Percentiles rank a stretch among this genome's conserved stretches.
phyloP scores from a whole-genome alignment of 2,329 filamentous ascomycete species.

The Raffaelea albimanens region DNA sequence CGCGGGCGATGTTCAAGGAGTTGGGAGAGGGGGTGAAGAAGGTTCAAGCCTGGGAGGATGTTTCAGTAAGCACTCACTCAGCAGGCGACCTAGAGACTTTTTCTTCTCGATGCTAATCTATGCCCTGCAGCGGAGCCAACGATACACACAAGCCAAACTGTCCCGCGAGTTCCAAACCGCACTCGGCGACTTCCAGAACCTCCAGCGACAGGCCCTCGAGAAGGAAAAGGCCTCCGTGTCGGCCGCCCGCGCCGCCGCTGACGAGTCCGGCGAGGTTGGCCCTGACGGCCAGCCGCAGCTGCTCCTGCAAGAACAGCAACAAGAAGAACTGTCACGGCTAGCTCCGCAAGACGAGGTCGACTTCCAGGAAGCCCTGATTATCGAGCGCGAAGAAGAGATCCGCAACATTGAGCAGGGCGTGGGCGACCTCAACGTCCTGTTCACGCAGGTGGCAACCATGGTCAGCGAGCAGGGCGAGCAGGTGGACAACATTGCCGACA shows the following conservation, averaged over 20 bases:
- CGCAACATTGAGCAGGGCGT: slow-evolving; percentile 96
- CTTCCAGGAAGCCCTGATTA: slow-evolving; percentile 91
- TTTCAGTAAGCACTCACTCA: slow-evolving; percentile 52
- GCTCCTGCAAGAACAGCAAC: slow-evolving; percentile 52
- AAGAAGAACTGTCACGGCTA: slow-evolving; percentile 69
- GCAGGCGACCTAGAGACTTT: not conserved
- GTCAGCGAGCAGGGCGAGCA: slow-evolving; percentile 88
- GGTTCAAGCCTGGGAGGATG: slow-evolving; percentile 77
- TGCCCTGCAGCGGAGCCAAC: slow-evolving; percentile 72
- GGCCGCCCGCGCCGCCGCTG: slow-evolving; percentile 72
- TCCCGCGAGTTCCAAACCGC: slow-evolving; percentile 87
- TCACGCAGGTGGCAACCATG: slow-evolving; percentile 96
- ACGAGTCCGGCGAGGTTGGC: slow-evolving; percentile 35
- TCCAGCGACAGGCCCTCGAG: slow-evolving; percentile 85
- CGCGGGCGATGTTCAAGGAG: slow-evolving; percentile 76
- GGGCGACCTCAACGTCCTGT: slow-evolving; percentile 89
- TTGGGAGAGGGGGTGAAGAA: slow-evolving; percentile 92
- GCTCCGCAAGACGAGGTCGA: slow-evolving; percentile 92
- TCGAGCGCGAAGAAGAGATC: slow-evolving; percentile 94
- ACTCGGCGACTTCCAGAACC: slow-evolving; percentile 79
- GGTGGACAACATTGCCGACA: slow-evolving; percentile 78
- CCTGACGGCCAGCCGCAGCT: slow-evolving; percentile 27
- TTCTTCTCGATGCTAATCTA: not conserved
- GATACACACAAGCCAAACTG: slow-evolving; percentile 92
- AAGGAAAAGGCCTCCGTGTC: slow-evolving; percentile 82